These are phyloP conservation scores for Periconia macrospinosa DNA, from an alignment of 2,329 filamentous ascomycete species.

Conservation along the genomic window DNA sequence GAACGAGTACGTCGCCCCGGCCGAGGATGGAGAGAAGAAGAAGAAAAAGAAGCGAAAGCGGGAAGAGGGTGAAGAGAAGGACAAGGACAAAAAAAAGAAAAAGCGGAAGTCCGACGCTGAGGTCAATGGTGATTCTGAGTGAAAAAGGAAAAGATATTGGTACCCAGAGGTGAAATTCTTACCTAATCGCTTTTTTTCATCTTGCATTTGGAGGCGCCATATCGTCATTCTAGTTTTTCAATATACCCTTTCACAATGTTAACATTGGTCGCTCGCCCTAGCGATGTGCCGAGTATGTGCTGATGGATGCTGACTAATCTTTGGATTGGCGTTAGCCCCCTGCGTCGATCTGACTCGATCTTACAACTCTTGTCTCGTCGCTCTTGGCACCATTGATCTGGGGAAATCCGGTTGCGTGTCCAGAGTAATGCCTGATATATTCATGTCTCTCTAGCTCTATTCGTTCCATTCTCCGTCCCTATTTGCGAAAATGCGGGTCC, in stretches of 20 bases:
- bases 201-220: slow-evolving; percentile 8
- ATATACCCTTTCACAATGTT: slow-evolving; percentile 12
- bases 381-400: neutral
- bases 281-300: too few relatives aligned
- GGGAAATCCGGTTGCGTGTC: neutral
- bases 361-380: slow-evolving; percentile 15
- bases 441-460: neutral
- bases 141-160: neutral
- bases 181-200: neutral
- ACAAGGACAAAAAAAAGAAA: slow-evolving; percentile 38
- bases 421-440: neutral
- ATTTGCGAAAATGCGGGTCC: neutral
- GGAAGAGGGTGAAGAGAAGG: slow-evolving; percentile 55
- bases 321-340: slow-evolving; percentile 4
- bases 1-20: slow-evolving; percentile 83
- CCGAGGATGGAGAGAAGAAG: slow-evolving; percentile 66
- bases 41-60: slow-evolving; percentile 45
- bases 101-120: slow-evolving; percentile 27
- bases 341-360: slow-evolving; percentile 1
- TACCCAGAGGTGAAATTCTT: too few relatives aligned
- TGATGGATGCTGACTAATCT: slow-evolving; percentile 7
- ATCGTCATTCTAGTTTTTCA: slow-evolving; percentile 3
- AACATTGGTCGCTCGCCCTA: too few relatives aligned
- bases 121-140: slow-evolving; percentile 27
- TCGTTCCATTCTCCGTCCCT: neutral